phyloP scores from a whole-genome alignment of 2,329 filamentous ascomycete genomes.

The Tolypocladium amazonense region DNA sequence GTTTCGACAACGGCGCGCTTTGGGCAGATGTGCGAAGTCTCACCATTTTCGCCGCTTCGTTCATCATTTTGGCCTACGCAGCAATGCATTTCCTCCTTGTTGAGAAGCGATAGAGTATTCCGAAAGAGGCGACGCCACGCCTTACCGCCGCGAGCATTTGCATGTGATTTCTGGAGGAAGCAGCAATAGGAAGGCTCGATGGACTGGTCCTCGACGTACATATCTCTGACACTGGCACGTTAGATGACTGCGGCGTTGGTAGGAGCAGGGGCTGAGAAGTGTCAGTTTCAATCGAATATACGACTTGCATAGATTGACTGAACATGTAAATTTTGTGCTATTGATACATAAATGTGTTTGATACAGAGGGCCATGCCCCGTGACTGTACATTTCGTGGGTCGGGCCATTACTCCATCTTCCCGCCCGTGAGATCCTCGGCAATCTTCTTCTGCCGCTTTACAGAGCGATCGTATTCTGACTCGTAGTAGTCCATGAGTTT shows the following conservation, averaged over 20 bases:
- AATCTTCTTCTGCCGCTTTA: slow-evolving; percentile 42
- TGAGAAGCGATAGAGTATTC: slow-evolving; percentile 52
- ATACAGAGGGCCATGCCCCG: neutral
- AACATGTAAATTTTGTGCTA: neutral
- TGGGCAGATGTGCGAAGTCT: slow-evolving; percentile 79
- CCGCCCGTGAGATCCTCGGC: slow-evolving; percentile 50
- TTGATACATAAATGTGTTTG: neutral
- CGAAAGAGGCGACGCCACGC: neutral
- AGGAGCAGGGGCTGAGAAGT: neutral
- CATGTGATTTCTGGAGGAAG: neutral
- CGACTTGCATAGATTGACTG: neutral
- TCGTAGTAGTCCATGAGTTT: slow-evolving; percentile 25
- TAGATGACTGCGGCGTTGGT: neutral
- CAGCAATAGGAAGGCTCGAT: neutral
- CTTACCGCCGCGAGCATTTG: neutral
- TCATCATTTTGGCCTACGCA: slow-evolving; percentile 77
- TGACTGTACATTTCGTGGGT: neutral
- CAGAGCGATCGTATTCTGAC: slow-evolving; percentile 32
- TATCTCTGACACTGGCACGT: neutral
- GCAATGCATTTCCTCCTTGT: slow-evolving; percentile 92
- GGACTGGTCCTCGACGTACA: neutral
- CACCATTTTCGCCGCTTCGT: slow-evolving; percentile 69
- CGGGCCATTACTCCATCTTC: slow-evolving; percentile 33
- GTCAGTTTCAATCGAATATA: neutral
- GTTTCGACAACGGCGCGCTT: slow-evolving; percentile 78